Base-by-base conservation (phyloP, 805 yeast species). In the Saccharomycopsis vini region DNA sequence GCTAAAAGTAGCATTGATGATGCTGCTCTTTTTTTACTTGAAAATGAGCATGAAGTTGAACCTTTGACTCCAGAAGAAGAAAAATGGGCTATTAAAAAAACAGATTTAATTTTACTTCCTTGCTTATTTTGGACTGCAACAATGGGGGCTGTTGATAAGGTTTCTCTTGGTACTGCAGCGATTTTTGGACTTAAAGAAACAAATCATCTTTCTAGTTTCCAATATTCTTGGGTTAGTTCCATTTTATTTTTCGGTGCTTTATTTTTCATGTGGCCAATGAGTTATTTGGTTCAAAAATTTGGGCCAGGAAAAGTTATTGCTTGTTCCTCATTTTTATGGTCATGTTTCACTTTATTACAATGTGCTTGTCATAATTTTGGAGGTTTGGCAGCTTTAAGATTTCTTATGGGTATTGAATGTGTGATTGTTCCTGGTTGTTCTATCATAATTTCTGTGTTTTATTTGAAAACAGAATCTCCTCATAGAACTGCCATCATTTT, bases 191-290 rank as follows among this genome's bases (percentile, higher is more conserved):
- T 71, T 40, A 56, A 52, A 5, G 78, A 67, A 45, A 58, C 66
- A 50, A 60, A 62, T 46, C 72, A 30, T 30, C 33, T 30, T 15
- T 13, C 33, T 9, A 13, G 10, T 7, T 6, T 6, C 16, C 23
- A 46, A 64, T 70, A 73, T 53, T 58, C 74, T 39, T 73, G 81
- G 79, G 60, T 71, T n/a, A 74, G 80, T n/a, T 66, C 81, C 1
- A 68, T 75, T 9, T 78, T 78, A 51, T 78, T 76, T 54, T 56
- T 81, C 32, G 89, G 88, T 2, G 81, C 79, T 55, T 57, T 81
- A 41, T 64, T 62, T 9, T 77, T 75, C 54, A 79, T 75, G 52
- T 60, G 72, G 43, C 74, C 78, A 3, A 67, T 71, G 2, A 57
- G 67, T 6, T 54, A 61, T 39, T 39, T 69, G 1, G 54, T 78